Conservation (phyloP, 2,329 filamentous ascomycete genomes). For the Rachicladosporium sp. region DNA sequence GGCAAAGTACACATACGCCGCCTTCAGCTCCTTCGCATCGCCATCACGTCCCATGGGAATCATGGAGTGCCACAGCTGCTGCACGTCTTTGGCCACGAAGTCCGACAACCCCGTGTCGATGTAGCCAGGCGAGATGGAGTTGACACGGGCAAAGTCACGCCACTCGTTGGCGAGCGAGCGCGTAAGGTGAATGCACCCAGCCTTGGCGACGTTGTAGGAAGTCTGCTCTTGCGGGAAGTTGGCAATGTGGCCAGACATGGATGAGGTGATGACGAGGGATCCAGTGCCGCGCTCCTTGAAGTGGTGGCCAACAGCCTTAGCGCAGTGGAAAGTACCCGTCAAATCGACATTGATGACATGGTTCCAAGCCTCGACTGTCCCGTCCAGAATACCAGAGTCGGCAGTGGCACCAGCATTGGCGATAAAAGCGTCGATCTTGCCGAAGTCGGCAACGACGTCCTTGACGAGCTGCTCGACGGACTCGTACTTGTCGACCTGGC, state of each 20-base stretch:
- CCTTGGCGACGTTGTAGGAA: slow-evolving; percentile 54
- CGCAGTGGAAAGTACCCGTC: slow-evolving; percentile 75
- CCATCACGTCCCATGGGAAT: slow-evolving; percentile 50
- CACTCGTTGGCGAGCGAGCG: slow-evolving; percentile 56
- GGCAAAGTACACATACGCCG: slow-evolving; percentile 42
- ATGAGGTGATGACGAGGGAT: slow-evolving; percentile 54
- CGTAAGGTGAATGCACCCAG: slow-evolving; percentile 53
- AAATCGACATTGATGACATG: slow-evolving; percentile 76
- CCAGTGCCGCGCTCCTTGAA: slow-evolving; percentile 55
- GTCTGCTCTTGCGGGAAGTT: slow-evolving; percentile 68
- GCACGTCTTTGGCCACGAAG: slow-evolving; percentile 47
- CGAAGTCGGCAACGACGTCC: slow-evolving; percentile 55
- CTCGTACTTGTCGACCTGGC: slow-evolving; percentile 45
- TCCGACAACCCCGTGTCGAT: slow-evolving; percentile 56
- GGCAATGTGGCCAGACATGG: slow-evolving; percentile 70
- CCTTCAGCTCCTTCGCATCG: slow-evolving; percentile 55
- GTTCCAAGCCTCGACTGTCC: slow-evolving; percentile 58
- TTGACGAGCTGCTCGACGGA: slow-evolving; percentile 45
- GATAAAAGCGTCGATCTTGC: slow-evolving; percentile 54
- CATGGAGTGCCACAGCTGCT: slow-evolving; percentile 48
- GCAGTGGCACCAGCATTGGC: slow-evolving; percentile 62
- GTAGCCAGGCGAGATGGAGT: slow-evolving; percentile 56
- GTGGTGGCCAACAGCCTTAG: slow-evolving; percentile 75
- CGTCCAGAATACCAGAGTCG: slow-evolving; percentile 55
- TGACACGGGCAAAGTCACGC: slow-evolving; percentile 56